Evolutionary conservation across 352 stramenopile genomes (phyloP).

Genomic region (Phytophthora palmivora): DNA sequence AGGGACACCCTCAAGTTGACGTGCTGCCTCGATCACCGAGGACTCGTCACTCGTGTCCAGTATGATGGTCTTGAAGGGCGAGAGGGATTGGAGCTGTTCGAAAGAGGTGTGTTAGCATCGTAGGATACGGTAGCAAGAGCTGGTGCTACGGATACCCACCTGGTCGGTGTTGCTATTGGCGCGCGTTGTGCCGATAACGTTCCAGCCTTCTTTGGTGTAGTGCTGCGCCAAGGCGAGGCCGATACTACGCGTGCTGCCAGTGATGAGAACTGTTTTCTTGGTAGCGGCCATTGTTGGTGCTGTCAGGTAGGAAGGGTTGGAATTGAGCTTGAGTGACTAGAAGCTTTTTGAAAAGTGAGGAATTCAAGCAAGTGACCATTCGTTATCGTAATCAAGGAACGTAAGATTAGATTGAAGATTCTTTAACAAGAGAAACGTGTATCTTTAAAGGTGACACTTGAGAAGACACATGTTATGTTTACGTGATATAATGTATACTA

Average conservation of each 20-base stretch:
- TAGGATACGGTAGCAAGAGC: neutral
- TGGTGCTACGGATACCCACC: slow-evolving; percentile 16
- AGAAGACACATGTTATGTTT: too few relatives aligned
- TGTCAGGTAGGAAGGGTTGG: neutral
- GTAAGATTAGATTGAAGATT: too few relatives aligned
- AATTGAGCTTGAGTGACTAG: neutral
- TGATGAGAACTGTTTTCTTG: slow-evolving; percentile 57
- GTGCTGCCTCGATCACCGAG: slow-evolving; percentile 47
- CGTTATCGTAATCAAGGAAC: too few relatives aligned
- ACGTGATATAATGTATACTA: too few relatives aligned
- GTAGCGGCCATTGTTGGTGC: slow-evolving; percentile 12
- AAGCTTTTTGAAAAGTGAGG: slow-evolving; percentile 26
- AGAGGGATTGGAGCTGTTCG: slow-evolving; percentile 29
- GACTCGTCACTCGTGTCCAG: slow-evolving; percentile 53
- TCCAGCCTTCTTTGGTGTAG: slow-evolving; percentile 50
- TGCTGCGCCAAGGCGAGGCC: slow-evolving; percentile 47
- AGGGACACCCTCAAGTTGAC: slow-evolving; percentile 45
- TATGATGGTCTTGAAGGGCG: slow-evolving; percentile 46
- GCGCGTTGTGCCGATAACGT: slow-evolving; percentile 47
- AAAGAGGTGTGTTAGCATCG: neutral
- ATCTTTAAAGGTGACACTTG: too few relatives aligned
- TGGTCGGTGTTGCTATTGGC: slow-evolving; percentile 39
- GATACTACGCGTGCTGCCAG: slow-evolving; percentile 49
- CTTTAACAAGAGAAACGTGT: too few relatives aligned
- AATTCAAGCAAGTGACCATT: neutral